These are phyloP conservation scores for Nannizziopsis barbatae DNA, from an alignment of 2,329 filamentous ascomycete species.

Conservation along the genomic window DNA sequence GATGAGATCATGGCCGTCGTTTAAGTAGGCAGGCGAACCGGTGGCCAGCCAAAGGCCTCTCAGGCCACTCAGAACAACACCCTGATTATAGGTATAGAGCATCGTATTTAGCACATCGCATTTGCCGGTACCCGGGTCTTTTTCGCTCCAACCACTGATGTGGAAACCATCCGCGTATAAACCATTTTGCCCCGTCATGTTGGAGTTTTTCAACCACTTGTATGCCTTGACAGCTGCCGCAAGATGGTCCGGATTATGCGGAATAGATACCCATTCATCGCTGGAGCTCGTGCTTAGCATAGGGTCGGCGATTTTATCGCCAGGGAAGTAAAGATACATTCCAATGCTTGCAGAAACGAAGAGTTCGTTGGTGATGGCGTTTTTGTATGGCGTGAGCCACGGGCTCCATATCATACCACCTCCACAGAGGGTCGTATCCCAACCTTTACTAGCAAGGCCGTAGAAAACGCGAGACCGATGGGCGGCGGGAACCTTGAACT, in stretches of 20 bases:
- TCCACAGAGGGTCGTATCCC: conserved; percentile 68
- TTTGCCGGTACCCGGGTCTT: conserved; percentile 52
- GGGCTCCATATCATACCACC: conserved; percentile 92
- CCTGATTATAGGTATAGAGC: conserved; percentile 95
- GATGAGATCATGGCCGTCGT: conserved; percentile 69
- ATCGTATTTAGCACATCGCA: conserved; percentile 77
- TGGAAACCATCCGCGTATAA: conserved; percentile 85
- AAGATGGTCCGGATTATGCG: conserved; percentile 54
- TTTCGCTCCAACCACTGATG: conserved; percentile 52
- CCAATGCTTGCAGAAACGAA: conserved; percentile 72
- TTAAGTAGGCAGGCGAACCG: conserved; percentile 57
- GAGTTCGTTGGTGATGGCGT: conserved; percentile 88
- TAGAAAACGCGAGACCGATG: conserved; percentile 79
- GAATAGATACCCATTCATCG: conserved; percentile 25
- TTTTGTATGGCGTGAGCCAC: conserved; percentile 72
- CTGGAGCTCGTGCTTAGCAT: conserved; percentile 35
- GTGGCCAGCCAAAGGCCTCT: conserved; percentile 71
- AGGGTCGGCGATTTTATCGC: conserved; percentile 62
- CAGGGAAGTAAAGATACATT: conserved; percentile 86
- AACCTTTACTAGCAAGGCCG: conserved; percentile 65
- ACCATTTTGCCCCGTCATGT: conserved; percentile 66
- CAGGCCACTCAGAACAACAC: conserved; percentile 72
- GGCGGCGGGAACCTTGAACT: conserved; percentile 66
- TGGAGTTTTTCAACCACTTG: conserved; percentile 63
- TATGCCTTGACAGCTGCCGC: conserved; percentile 67